Percentiles rank a stretch among this genome's conserved stretches.
These are phyloP conservation scores for Curvularia eragrostidis DNA, from an alignment of 2,329 filamentous ascomycete genomes.

Conservation along the genomic window DNA sequence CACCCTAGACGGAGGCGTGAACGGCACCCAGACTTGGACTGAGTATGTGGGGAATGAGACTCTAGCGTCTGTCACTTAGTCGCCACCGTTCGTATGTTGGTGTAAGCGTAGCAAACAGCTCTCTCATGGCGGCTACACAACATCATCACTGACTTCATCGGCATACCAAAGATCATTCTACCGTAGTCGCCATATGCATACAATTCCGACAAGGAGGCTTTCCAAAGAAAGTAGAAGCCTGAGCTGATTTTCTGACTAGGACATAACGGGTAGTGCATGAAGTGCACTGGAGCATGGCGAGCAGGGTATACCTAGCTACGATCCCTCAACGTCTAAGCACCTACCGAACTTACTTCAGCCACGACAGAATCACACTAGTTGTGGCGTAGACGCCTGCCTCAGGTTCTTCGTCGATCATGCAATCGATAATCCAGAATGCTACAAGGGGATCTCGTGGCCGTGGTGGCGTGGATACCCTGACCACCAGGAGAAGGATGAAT, in stretches of 20 bases:
- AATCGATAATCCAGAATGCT: slow-evolving; percentile 19
- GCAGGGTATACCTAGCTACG: slow-evolving; percentile 3
- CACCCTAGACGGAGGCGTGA: background rate
- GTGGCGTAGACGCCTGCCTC: slow-evolving; percentile 22
- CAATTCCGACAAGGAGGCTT: background rate
- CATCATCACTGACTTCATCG: background rate
- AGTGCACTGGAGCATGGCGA: slow-evolving; percentile 3
- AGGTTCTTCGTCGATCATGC: slow-evolving; percentile 28
- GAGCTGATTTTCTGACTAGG: background rate
- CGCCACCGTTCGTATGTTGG: background rate
- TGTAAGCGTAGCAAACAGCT: background rate
- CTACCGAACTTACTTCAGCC: slow-evolving; percentile 6
- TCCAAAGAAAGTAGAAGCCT: background rate
- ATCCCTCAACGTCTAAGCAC: slow-evolving; percentile 28
- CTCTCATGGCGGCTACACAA: slow-evolving; percentile 2
- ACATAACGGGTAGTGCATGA: slow-evolving; percentile 8
- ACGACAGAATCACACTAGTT: slow-evolving; percentile 6
- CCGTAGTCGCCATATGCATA: background rate
- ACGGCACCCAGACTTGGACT: background rate
- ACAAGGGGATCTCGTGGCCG: slow-evolving; percentile 15
- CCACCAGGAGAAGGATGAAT: slow-evolving; percentile 20
- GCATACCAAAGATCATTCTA: background rate
- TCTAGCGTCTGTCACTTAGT: background rate
- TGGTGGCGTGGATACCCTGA: slow-evolving; percentile 13
- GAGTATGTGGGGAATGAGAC: background rate